phyloP scores from a whole-genome alignment of 2,329 filamentous ascomycete genomes.

The Daldinia sp. region DNA sequence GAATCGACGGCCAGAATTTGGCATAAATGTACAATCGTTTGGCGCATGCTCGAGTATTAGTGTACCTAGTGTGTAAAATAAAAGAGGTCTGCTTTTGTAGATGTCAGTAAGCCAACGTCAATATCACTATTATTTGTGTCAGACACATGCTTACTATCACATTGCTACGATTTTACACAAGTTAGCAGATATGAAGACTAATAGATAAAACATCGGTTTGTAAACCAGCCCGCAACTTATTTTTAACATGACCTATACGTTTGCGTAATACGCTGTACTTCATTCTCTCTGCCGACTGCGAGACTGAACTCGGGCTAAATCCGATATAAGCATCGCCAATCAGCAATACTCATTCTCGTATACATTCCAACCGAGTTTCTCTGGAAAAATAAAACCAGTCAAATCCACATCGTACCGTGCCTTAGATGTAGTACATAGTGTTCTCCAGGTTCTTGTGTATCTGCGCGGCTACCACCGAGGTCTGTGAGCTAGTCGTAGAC shows the following conservation, averaged over 20 bases:
- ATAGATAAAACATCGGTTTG: not conserved
- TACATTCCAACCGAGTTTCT: not conserved
- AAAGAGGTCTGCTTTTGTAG: no score
- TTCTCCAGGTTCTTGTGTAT: slow-evolving; percentile 56
- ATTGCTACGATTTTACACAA: not conserved
- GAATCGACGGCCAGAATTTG: not conserved
- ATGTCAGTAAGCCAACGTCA: not conserved
- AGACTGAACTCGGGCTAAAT: not conserved
- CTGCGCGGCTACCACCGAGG: slow-evolving; percentile 31
- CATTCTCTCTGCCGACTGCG: not conserved
- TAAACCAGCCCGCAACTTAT: not conserved
- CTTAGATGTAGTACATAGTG: slow-evolving; percentile 66
- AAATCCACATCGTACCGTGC: not conserved
- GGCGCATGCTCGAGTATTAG: no score
- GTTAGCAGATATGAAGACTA: not conserved
- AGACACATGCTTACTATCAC: not conserved
- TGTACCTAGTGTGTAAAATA: no score
- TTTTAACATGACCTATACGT: not conserved
- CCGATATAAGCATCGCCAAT: not conserved
- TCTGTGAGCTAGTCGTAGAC: slow-evolving; percentile 19
- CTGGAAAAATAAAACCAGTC: not conserved
- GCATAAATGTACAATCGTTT: not conserved
- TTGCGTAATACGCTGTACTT: not conserved
- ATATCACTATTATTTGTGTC: not conserved
- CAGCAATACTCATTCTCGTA: not conserved